phyloP scores from a whole-genome alignment of 2,329 filamentous ascomycete genomes.

The Orbilia blumenaviensis region DNA sequence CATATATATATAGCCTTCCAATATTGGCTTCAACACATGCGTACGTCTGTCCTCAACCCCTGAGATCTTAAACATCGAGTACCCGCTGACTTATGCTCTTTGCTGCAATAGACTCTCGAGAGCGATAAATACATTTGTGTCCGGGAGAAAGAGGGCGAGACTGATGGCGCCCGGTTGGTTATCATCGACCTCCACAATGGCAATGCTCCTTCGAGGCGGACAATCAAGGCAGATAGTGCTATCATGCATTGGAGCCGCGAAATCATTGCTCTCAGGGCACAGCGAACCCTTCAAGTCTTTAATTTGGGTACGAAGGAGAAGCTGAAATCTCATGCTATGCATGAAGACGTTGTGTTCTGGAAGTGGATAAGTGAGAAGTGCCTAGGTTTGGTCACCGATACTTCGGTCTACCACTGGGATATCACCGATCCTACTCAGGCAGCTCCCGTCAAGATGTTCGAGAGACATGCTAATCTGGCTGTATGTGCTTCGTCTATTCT shows the following conservation, averaged over 20 bases:
- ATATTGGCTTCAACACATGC: conserved; percentile 32
- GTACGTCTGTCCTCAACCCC: conserved; percentile 40
- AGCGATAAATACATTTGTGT: conserved; percentile 97
- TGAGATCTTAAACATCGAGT: conserved; percentile 55
- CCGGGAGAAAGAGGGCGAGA: conserved; percentile 80
- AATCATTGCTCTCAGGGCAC: conserved; percentile 95
- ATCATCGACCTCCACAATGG: conserved; percentile 97
- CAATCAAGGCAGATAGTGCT: conserved; percentile 98
- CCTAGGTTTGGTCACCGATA: conserved; percentile 89
- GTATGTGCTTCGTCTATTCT: no score
- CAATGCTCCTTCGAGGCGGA: conserved; percentile 92
- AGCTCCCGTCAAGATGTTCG: conserved; percentile 87
- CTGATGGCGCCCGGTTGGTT: conserved; percentile 84
- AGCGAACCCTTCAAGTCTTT: conserved; percentile 97
- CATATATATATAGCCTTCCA: conserved; percentile 23
- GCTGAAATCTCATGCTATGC: conserved; percentile 95
- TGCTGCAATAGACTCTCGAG: conserved; percentile 80
- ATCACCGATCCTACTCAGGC: conserved; percentile 85
- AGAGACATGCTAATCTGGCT: conserved; percentile 87
- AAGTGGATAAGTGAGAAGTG: conserved; percentile 95
- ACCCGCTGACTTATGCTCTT: conserved; percentile 10
- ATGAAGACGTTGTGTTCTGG: conserved; percentile 98
- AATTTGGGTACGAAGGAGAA: conserved; percentile 92
- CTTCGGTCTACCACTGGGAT: conserved; percentile 95
- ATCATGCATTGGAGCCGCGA: conserved; percentile 99